Base-by-base conservation (phyloP, 78 protist species). In the Dictyostelium citrinum region DNA sequence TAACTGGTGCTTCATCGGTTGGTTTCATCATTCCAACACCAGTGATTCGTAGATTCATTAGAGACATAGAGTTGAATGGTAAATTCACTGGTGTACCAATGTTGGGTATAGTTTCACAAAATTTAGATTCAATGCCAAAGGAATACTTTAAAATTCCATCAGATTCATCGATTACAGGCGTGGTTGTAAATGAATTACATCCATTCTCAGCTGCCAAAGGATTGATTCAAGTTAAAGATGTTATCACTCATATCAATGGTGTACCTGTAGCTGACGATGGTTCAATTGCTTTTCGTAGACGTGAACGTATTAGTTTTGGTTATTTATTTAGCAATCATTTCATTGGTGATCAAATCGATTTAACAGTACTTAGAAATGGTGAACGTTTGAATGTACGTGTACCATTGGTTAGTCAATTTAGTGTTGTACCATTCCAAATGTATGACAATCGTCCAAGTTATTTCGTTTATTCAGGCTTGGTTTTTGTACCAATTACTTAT, bases 1-100 rank as follows among this genome's bases (percentile, higher is more conserved):
- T 85, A 41, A 37, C 74, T 11, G 91, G 93, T 46, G 96, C 95
- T 2, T 82, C 91, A 20, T 90, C 86, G 20, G 84, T 96, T 46
- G 96, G 97, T 2, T 96, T 91, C 67, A 85, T 96, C 58, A 95
- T 96, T 46, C 98, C 98, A 11, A 71, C 74, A 43, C 95, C 97
- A 9, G 82, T 90, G 6, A 58, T 95, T 49, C 64, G 55, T 39
- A 82, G 91, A 76, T 96, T 93, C 80, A 43, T 96, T 37, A 22
- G 46, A 41, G 96, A 91, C 29, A 58, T 77, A 17, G 92, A 91
- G 37, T 8, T 55, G 45, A 78, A 80, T 60, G 90, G 90, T 8
- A 96, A 82, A 33, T 88, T 88, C 29, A 88, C 93, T 6, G 93
- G 93, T 78, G 93, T 77, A 10, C 93, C 93, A 58, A 88, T 78